These are phyloP conservation scores for Ambispora gerdemannii DNA, from an alignment of 192 early-diverging fungal species.

Conservation along the genomic window DNA sequence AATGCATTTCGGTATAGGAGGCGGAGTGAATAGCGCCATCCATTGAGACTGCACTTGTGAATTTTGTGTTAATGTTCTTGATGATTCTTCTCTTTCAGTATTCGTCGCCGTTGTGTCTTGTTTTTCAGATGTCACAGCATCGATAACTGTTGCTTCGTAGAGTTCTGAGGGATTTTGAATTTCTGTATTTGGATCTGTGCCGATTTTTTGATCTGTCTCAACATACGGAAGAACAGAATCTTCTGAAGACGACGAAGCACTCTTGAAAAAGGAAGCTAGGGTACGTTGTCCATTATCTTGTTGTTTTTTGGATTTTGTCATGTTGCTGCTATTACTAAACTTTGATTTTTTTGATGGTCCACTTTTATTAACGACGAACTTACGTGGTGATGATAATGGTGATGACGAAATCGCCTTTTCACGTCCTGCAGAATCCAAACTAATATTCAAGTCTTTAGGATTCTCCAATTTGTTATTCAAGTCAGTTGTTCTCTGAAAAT, in stretches of 20 bases:
- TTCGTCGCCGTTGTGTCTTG: neutral
- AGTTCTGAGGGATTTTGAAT: too few relatives aligned
- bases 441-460: too few relatives aligned
- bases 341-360: too few relatives aligned
- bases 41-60: constrained; percentile 42
- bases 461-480: neutral
- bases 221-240: neutral
- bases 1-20: constrained; percentile 54
- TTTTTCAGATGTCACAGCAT: too few relatives aligned
- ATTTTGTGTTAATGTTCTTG: too few relatives aligned
- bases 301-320: too few relatives aligned
- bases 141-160: too few relatives aligned
- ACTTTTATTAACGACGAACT: neutral
- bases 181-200: too few relatives aligned
- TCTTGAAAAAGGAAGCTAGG: neutral
- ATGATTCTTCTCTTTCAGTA: neutral
- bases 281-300: neutral
- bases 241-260: neutral
- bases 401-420: neutral
- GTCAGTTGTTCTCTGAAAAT: constrained; percentile 34
- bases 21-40: constrained; percentile 53
- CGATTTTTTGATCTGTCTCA: neutral
- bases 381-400: neutral
- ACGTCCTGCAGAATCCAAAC: too few relatives aligned
- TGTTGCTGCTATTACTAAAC: too few relatives aligned